Evolutionary conservation across 2,329 filamentous ascomycete species (phyloP), one percentile per base, ranked within the genome.

Genomic region (Pestalotiopsis sp.): DNA sequence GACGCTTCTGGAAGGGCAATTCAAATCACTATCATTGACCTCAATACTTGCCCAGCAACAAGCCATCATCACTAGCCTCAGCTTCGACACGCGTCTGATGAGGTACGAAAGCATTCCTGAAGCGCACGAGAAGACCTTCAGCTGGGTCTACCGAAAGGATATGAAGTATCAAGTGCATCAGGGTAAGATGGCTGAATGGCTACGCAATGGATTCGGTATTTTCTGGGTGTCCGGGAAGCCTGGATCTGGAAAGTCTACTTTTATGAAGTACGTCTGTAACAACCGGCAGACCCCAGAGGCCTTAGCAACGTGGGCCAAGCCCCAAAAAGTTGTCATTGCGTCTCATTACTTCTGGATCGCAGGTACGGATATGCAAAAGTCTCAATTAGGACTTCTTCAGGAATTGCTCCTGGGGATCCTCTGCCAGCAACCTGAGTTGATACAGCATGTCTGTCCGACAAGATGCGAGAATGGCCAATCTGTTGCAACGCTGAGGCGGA

Each of bases 181-280:
- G 27, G 27, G 27, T 5, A 31, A 31, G 27, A 31, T 45, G 13
- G 41, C 13, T 45, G 12, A 13, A 14, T 73, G 72, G 73, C 65
- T 74, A 1, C 45, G 49, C 11, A 17, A 62, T 17, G 70, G 68
- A 4, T 40, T 20, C 3, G 68, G 65, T 3, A 58, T 72, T 4
- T 74, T 72, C 60, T 74, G 73, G 73, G 69, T 74, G 5, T 65
- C 69, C 40, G 72, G 73, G 4, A 72, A 73, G 38, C 72, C 72
- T 57, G 72, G 70, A 7, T 71, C 71, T 2, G 71, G 72, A 27
- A 73, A 73, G 41, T 72, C 70, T 4, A 74, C 73, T 6, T 25
- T 74, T 12, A 74, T 73, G 73, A 74, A 73, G 52, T 74, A 73
- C 20, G 68, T 74, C 5, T 66, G 25, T n/a, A 4, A 70, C 9